These are phyloP conservation scores for Chlorencoelia australis DNA, from an alignment of 2,329 filamentous ascomycete species.

Conservation along the genomic window DNA sequence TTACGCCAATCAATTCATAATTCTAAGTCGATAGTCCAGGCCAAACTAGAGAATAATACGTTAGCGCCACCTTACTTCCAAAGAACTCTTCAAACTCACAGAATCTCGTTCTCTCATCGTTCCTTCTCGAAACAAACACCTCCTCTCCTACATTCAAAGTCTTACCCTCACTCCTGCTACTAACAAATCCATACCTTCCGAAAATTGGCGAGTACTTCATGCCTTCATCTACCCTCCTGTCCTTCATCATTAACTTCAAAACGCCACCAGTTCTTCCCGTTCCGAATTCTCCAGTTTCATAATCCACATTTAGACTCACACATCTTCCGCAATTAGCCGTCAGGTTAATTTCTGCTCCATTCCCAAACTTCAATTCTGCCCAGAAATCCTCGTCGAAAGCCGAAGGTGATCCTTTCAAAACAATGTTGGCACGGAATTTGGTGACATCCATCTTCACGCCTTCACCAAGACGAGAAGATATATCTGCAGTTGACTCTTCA, in stretches of 20 bases:
- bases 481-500: slow-evolving; percentile 56
- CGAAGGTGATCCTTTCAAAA: slow-evolving; percentile 45
- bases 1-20: too few species aligned
- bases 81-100: slow-evolving; percentile 31
- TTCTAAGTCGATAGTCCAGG: slow-evolving; percentile 20
- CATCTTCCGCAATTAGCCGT: slow-evolving; percentile 65
- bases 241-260: slow-evolving; percentile 59
- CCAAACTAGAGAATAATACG: slow-evolving; percentile 20
- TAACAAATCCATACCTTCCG: slow-evolving; percentile 60
- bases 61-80: not conserved
- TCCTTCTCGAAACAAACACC: slow-evolving; percentile 34
- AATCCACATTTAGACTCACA: slow-evolving; percentile 62
- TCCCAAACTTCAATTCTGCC: slow-evolving; percentile 44
- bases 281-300: slow-evolving; percentile 49
- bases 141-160: slow-evolving; percentile 37
- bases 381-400: slow-evolving; percentile 66
- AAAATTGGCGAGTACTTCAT: slow-evolving; percentile 60
- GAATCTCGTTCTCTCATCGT: slow-evolving; percentile 35
- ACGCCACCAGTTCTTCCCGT: slow-evolving; percentile 48
- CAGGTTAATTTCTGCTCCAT: slow-evolving; percentile 35
- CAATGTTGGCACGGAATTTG: slow-evolving; percentile 65
- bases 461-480: slow-evolving; percentile 45
- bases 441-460: slow-evolving; percentile 48
- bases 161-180: slow-evolving; percentile 20
- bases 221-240: slow-evolving; percentile 61